phyloP scores from a whole-genome alignment of 2,329 filamentous ascomycete species.

The Graphilbum fragrans region DNA sequence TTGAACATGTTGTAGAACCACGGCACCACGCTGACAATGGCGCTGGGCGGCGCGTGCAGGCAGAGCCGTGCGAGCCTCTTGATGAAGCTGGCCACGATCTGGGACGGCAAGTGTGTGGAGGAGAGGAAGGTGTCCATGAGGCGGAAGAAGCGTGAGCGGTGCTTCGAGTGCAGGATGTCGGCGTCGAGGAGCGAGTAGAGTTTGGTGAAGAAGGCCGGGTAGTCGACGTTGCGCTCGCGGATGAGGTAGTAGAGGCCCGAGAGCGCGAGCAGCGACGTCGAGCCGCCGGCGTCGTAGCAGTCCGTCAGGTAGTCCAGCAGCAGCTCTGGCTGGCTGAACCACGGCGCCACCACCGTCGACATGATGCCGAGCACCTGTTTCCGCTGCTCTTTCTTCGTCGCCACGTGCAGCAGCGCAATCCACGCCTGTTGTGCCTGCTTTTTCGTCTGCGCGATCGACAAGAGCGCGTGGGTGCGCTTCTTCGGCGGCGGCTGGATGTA shows the following conservation, averaged over 20 bases:
- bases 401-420: constrained; percentile 61
- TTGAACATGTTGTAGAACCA: constrained; percentile 95
- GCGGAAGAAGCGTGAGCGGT: constrained; percentile 87
- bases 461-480: constrained; percentile 55
- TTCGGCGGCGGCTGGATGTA: constrained; percentile 48
- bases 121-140: constrained; percentile 80
- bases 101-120: constrained; percentile 85
- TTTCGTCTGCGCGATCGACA: constrained; percentile 59
- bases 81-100: constrained; percentile 87
- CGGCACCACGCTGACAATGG: constrained; percentile 78
- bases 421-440: constrained; percentile 76
- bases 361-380: constrained; percentile 69
- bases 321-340: constrained; percentile 79
- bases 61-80: constrained; percentile 80
- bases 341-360: constrained; percentile 69
- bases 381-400: constrained; percentile 58
- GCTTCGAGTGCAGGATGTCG: constrained; percentile 81
- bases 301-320: constrained; percentile 96
- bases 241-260: constrained; percentile 95
- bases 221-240: constrained; percentile 86
- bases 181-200: constrained; percentile 86
- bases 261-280: constrained; percentile 75
- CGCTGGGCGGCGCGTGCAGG: constrained; percentile 79
- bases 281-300: constrained; percentile 77
- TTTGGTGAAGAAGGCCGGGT: constrained; percentile 86